Evolutionary conservation across 345 rosid species (phyloP).

Genomic region (Arabidopsis thaliana): DNA sequence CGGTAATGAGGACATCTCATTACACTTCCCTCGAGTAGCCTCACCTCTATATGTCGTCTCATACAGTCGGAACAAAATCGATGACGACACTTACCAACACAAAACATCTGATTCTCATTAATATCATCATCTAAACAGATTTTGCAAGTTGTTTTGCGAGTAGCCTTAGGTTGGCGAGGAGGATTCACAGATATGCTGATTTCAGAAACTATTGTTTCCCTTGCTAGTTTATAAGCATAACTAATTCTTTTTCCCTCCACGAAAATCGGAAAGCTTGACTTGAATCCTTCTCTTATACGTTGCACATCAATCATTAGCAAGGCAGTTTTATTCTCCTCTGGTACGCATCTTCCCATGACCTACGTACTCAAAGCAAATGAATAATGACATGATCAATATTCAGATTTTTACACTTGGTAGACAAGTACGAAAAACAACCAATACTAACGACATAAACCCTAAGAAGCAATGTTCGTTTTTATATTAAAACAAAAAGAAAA

Average conservation of each 20-base stretch:
- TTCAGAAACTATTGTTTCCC: slow-evolving; percentile 65
- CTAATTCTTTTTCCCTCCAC: slow-evolving; percentile 47
- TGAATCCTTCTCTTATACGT: not conserved
- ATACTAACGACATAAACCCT: not conserved
- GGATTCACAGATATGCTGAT: slow-evolving; percentile 46
- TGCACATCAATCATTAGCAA: slow-evolving; percentile 32
- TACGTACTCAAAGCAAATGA: slow-evolving; percentile 3
- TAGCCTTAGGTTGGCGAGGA: slow-evolving; percentile 30
- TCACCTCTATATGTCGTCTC: slow-evolving; percentile 66
- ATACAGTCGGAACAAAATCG: slow-evolving; percentile 70
- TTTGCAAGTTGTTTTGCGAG: slow-evolving; percentile 48
- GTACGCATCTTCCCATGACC: not conserved
- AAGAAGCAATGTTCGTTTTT: not conserved
- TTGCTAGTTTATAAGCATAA: slow-evolving; percentile 62
- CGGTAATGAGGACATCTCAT: slow-evolving; percentile 56
- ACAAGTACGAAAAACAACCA: not conserved
- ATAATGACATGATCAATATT: not conserved
- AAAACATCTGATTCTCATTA: slow-evolving; percentile 53
- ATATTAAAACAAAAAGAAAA: not conserved
- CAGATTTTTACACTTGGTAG: not conserved
- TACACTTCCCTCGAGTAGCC: slow-evolving; percentile 54
- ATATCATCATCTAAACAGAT: slow-evolving; percentile 60
- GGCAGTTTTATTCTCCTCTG: slow-evolving; percentile 38
- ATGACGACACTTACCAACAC: slow-evolving; percentile 61
- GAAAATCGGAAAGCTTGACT: not conserved